Evolutionary conservation across 495 filamentous ascomycete genomes (phyloP), one percentile per base, ranked within the genome.

Genomic region (Podospora fimiseda): DNA sequence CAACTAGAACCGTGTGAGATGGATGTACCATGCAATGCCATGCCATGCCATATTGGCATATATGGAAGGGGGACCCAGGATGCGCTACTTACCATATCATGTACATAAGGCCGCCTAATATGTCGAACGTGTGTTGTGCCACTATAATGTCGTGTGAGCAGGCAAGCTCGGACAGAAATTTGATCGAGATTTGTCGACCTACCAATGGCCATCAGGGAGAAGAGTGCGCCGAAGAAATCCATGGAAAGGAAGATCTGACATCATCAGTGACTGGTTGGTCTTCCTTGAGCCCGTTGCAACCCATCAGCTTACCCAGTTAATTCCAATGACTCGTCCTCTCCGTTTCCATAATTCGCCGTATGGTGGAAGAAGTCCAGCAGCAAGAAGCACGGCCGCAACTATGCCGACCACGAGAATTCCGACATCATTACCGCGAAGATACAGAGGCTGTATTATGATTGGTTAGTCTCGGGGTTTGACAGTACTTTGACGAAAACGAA

Each of bases 291-390:
- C 19, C 15, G 13, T 15, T 30, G 16, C 1, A n/a, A 3, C 21
- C 27, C 5, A 11, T 15, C 50, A 20, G 2, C 53, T 21, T 37
- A 52, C 48, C 60, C 72, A 74, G 77, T 84, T 84, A 18, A 90
- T 82, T 1, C 87, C 87, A 33, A 87, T 72, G 0, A 90, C 84
- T 13, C 82, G 71, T 0, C 87, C 87, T 41, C 76, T 72, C 14
- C 86, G 70, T 63, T 89, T 89, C 76, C 78, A 85, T 4, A 88
- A 65, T 61, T 90, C 87, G 49, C 78, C 77, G 55, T 90, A 90
- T 0, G 85, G 85, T 2, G 86, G 84, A 2, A 90, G 47, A 7
- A 90, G 65, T 6, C 87, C 60, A 18, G 90, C 76, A 11, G 95
- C 77, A 14, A 90, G 89, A 27, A 90, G 64, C 15, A 96, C 78